Conservation (phyloP, 441 rosid genomes). For the Viola pubescens region DNA sequence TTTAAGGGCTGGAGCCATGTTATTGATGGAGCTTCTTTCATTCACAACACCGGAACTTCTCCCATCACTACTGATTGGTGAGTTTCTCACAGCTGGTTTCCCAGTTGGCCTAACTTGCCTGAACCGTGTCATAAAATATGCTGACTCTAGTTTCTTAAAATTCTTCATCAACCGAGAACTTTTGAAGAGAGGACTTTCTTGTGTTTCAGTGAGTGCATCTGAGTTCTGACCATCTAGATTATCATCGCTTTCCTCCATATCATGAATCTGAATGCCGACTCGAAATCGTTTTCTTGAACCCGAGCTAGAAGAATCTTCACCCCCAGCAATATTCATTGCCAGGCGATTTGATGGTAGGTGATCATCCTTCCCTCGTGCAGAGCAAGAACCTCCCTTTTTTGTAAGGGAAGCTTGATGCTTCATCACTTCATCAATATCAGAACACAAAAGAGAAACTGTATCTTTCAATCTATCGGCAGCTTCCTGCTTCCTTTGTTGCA, state of each 20-base stretch:
- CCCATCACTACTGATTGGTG: conserved; percentile 64
- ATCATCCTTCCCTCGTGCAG: conserved; percentile 40
- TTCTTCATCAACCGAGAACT: conserved; percentile 77
- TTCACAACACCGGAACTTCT: conserved; percentile 58
- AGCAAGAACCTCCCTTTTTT: conserved; percentile 40
- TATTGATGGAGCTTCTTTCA: conserved; percentile 73
- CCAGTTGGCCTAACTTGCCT: conserved; percentile 48
- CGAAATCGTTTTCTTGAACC: conserved; percentile 71
- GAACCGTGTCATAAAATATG: conserved; percentile 75
- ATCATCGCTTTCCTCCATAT: conserved; percentile 40
- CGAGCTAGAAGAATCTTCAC: conserved; percentile 42
- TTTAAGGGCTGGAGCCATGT: conserved; percentile 35
- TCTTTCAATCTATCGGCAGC: conserved; percentile 60
- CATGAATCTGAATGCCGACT: conserved; percentile 32
- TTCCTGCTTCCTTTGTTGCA: conserved; percentile 74
- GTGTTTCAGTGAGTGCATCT: conserved; percentile 31
- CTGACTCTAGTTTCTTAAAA: conserved; percentile 82
- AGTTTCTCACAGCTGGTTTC: conserved; percentile 37
- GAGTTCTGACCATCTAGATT: conserved; percentile 34
- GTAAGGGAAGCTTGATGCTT: conserved; percentile 50
- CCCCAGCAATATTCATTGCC: conserved; percentile 25
- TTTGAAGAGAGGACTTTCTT: conserved; percentile 48
- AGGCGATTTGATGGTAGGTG: conserved; percentile 39
- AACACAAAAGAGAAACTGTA: conserved; percentile 57
- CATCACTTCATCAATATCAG: conserved; percentile 74